Base-by-base conservation (phyloP, 1,139 yeast species). In the Pichia norvegensis region DNA sequence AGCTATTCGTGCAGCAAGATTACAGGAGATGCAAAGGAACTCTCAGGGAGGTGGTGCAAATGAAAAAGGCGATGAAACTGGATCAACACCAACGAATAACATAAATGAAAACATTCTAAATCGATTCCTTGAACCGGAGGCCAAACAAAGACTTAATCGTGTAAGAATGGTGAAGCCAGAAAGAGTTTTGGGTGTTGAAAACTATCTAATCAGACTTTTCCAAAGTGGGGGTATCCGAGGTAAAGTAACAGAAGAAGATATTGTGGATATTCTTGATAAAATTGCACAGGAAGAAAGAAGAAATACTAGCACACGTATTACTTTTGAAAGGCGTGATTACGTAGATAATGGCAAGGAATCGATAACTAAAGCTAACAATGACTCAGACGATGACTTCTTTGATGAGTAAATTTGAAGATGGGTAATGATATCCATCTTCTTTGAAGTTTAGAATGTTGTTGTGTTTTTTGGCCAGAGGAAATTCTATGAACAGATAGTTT, bases 101-200 rank as follows among this genome's bases (percentile, higher is more conserved):
- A 48, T 46, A 63, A 51, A 66, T 66, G 42, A 59, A 61, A 38
- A 57, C 72, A 19, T 65, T 66, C 67, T 90, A 46, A 74, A 86
- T 4, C 90, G 85, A 55, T 74, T 86, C 16, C 69, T 92, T 42
- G 85, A 85, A 49, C 81, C 88, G 8, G 78, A 75, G 44, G 98
- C 97, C 1, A 73, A 95, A 44, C 97, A 92, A 63, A 73, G 98
- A 52, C 72, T 92, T 46, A 78, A 92, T 33, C 72, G 98, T 49
- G 95, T 92, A 29, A 72, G 90, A 39, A 77, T 92, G 59, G 98
- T 92, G 38, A 76, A 92, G 59, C 94, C 95, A 2, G 97, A 92
- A 48, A 72, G 97, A 45, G 97, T 95, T 1, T 75, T 77, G 42
- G 85, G 86, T 6, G 97, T 90, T n/a, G 97, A 92, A 60, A 81